A percentile compares a stretch with the other conserved stretches of the same genome.
phyloP scores from a whole-genome alignment of 2,329 filamentous ascomycete species.

The Fusarium pseudoanthophilum region DNA sequence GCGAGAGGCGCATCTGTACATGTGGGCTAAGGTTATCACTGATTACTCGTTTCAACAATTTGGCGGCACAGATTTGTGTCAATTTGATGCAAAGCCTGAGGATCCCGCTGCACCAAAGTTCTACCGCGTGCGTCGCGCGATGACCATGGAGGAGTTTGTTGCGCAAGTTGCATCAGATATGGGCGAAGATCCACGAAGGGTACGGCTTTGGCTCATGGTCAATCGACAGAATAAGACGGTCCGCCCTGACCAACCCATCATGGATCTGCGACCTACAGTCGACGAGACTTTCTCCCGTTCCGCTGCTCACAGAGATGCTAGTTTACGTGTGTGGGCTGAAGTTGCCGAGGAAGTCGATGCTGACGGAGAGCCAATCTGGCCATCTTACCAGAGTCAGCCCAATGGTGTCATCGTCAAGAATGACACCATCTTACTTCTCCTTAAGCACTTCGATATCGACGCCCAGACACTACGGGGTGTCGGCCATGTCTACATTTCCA shows the following conservation, averaged over 20 bases:
- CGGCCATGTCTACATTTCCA: conserved; percentile 87
- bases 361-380: conserved; percentile 79
- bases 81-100: conserved; percentile 71
- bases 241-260: conserved; percentile 87
- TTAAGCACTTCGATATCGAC: conserved; percentile 90
- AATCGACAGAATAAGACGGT: conserved; percentile 98
- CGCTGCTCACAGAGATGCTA: conserved; percentile 71
- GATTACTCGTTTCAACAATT: conserved; percentile 84
- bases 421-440: conserved; percentile 81
- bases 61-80: conserved; percentile 84
- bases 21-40: conserved; percentile 83
- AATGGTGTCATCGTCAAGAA: conserved; percentile 68
- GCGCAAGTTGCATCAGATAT: conserved; percentile 76
- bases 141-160: conserved; percentile 80
- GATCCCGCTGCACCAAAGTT: conserved; percentile 75
- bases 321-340: conserved; percentile 89
- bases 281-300: conserved; percentile 72
- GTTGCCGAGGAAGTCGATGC: conserved; percentile 72
- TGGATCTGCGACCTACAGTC: conserved; percentile 79
- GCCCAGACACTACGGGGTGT: conserved; percentile 79
- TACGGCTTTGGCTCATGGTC: conserved; percentile 97
- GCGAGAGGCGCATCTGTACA: conserved; percentile 94
- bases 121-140: conserved; percentile 80
- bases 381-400: conserved; percentile 67
- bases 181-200: conserved; percentile 71